Conservation (phyloP, 257 asterid genomes). For the Mitragyna speciosa region DNA sequence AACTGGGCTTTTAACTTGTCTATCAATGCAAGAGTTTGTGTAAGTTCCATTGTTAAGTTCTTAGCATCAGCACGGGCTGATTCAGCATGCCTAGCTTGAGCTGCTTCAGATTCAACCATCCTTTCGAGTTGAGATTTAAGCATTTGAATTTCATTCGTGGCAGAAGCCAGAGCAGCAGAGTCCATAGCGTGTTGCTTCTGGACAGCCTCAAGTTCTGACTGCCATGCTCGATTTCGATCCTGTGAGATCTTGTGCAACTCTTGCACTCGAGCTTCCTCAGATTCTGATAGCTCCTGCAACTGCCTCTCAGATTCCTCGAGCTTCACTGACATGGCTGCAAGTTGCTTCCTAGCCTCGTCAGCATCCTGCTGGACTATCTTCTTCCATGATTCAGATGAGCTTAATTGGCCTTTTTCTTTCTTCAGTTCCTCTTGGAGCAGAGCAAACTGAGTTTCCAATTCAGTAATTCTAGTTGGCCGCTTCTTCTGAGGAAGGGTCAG, state of each 20-base stretch:
- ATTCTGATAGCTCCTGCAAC: conserved; percentile 62
- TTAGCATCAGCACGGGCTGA: conserved; percentile 60
- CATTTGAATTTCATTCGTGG: conserved; percentile 70
- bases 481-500: conserved; percentile 50
- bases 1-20: conserved; percentile 62
- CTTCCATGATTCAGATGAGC: conserved; percentile 69
- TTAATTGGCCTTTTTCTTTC: conserved; percentile 66
- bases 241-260: conserved; percentile 81
- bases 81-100: conserved; percentile 70
- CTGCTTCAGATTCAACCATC: conserved; percentile 58
- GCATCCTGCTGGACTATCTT: conserved; percentile 63
- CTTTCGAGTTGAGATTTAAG: conserved; percentile 64
- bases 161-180: conserved; percentile 64
- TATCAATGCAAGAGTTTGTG: conserved; percentile 51
- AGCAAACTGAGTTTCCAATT: conserved; percentile 65
- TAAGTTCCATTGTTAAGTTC: conserved; percentile 63
- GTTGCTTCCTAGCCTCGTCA: conserved; percentile 65
- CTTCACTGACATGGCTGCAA: conserved; percentile 49
- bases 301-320: conserved; percentile 69
- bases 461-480: conserved; percentile 43
- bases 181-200: conserved; percentile 80
- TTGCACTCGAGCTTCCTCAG: conserved; percentile 72
- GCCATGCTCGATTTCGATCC: conserved; percentile 80
- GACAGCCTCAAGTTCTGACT: conserved; percentile 74
- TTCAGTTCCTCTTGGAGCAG: conserved; percentile 77